Evolutionary conservation across 768 basidiomycete species (phyloP).

Genomic region (Macrolepiota dolichaula): DNA sequence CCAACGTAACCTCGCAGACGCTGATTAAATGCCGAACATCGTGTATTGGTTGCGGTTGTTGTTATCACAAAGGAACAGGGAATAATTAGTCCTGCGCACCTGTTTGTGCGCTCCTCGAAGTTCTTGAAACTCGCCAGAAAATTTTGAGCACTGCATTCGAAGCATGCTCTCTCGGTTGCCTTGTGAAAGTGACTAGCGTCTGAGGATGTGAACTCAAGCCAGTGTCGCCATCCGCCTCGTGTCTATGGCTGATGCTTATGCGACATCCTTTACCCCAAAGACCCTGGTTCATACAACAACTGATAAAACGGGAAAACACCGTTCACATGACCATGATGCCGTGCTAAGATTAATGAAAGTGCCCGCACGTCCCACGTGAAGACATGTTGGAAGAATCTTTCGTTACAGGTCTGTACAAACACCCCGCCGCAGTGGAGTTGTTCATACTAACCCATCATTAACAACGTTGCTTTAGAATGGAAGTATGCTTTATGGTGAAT

Average conservation of each 20-base stretch:
- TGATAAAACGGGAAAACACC: constrained; percentile 3
- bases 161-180: not conserved
- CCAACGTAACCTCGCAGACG: constrained; percentile 7
- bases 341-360: constrained; percentile 19
- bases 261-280: not conserved
- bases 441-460: not conserved
- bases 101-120: constrained; percentile 6
- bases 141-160: not conserved
- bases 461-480: not conserved
- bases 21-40: constrained; percentile 11
- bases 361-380: not conserved
- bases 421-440: not conserved
- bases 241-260: not conserved
- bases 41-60: constrained; percentile 15
- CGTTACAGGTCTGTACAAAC: not conserved
- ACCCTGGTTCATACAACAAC: not conserved
- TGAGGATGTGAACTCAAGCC: not conserved
- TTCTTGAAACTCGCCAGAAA: not conserved
- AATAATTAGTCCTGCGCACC: constrained; percentile 12
- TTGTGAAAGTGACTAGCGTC: not conserved
- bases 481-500: not conserved
- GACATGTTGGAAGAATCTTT: not conserved
- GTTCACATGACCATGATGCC: constrained; percentile 14
- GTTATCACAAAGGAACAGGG: constrained; percentile 11
- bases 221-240: not conserved